Base-by-base conservation (phyloP, 176 grass and related monocot species). In the Dactylis glomerata region DNA sequence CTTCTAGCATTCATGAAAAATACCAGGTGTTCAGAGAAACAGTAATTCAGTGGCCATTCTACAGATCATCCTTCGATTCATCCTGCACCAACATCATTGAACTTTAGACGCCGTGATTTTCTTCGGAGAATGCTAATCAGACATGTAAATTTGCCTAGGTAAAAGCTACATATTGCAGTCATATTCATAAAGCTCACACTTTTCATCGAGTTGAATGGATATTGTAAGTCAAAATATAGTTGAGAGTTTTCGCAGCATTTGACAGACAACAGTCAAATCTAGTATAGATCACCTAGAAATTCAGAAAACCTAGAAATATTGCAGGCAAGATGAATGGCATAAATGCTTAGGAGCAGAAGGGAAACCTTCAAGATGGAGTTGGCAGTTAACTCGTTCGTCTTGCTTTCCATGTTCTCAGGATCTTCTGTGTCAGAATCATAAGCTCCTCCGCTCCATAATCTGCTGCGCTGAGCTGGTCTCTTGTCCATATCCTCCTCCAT, bases 381-480 rank as follows among this genome's bases (percentile, higher is more conserved):
- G 50, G 89, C 75, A 76, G 59, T 80, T 34, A 87, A 59, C 47
- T 87, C 40, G 19, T 80, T 76, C 24, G 31, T 32, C 50, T 27
- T 76, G 41, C 30, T 79, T 82, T 88, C 75, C 73, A 74, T 26
- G 72, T 42, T 82, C 55, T 86, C 83, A 57, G 90, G 78, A 32
- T 95, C 93, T 82, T 95, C 93, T 31, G 88, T 84, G 85, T 92
- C 93, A 89, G 93, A 92, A 68, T 92, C 93, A 79, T 92, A 88
- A 51, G 59, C 79, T 59, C 89, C 93, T 73, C 88, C 93, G 15
- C 82, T 91, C 93, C 90, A 95, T 78, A 92, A 81, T 86, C 88
- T 88, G 58, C 83, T 92, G 38, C 90, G 82, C 68, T 80, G 86
- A 82, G 87, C 78, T 86, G 90, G 82, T 89, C 88, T 90, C 81